Conservation (phyloP, 2,329 filamentous ascomycete genomes). For the Gremmenia infestans region DNA sequence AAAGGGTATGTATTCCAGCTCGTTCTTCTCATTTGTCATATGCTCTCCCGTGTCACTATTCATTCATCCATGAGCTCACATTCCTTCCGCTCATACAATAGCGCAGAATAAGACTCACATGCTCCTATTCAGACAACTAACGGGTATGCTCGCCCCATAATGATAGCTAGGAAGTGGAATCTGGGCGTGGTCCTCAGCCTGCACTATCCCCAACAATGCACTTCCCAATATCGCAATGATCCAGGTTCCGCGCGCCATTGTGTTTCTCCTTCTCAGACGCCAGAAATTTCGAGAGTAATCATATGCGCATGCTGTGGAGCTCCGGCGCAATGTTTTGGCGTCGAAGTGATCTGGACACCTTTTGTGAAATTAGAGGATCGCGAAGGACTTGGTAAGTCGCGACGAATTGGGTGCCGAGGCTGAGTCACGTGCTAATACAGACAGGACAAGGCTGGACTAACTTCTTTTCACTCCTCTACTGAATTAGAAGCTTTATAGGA, state of each 20-base stretch:
- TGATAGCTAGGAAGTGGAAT: constrained; percentile 52
- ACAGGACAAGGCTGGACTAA: neutral
- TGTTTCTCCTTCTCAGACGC: neutral
- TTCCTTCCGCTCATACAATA: neutral
- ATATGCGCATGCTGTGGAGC: constrained; percentile 4
- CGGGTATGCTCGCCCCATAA: constrained; percentile 61
- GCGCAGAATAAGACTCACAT: constrained; percentile 48
- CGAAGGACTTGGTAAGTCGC: neutral
- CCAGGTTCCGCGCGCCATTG: constrained; percentile 7
- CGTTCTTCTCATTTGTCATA: constrained; percentile 72
- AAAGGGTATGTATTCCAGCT: constrained; percentile 90
- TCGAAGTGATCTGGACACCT: neutral
- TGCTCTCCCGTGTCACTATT: constrained; percentile 81
- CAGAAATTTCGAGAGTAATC: neutral
- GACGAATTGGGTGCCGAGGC: neutral
- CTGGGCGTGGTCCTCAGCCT: constrained; percentile 21
- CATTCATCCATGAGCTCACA: neutral
- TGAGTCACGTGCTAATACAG: neutral
- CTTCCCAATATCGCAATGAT: no score
- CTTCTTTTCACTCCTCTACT: neutral
- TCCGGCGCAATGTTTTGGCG: neutral
- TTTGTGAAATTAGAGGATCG: neutral
- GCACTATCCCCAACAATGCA: constrained; percentile 2
- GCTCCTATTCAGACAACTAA: constrained; percentile 71
- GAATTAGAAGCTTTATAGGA: neutral